Evolutionary conservation across 225 moss, liverwort and hornwort species (phyloP).

Genomic region (Pseudisothecium myosuroides): DNA sequence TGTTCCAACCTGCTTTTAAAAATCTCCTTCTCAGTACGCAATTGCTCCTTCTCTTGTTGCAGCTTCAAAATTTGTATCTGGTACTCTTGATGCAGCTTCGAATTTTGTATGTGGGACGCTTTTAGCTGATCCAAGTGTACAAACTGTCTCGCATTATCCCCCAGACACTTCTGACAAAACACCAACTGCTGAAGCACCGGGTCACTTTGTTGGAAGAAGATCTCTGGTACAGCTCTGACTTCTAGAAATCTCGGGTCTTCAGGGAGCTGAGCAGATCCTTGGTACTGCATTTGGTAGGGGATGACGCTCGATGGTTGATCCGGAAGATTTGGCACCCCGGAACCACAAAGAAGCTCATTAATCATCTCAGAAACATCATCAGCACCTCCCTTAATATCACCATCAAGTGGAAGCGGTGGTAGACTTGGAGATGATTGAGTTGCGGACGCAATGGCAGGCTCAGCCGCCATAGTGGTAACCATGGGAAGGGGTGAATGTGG

Average conservation of each 20-base stretch:
- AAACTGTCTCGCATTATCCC: no score
- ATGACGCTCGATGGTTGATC: no score
- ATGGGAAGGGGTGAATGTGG: not conserved
- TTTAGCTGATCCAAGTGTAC: not conserved
- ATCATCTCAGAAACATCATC: no score
- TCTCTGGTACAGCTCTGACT: not conserved
- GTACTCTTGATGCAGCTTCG: no score
- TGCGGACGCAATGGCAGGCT: not conserved
- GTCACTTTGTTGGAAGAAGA: no score
- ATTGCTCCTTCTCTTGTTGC: not conserved
- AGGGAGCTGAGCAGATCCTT: not conserved
- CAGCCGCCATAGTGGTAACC: no score
- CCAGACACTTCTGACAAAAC: no score
- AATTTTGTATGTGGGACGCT: not conserved
- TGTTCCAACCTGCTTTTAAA: not conserved
- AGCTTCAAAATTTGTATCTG: not conserved
- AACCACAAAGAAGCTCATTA: not conserved
- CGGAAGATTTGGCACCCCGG: not conserved
- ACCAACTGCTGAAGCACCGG: no score
- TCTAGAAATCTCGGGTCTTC: no score
- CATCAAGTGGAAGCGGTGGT: not conserved
- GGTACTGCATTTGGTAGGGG: not conserved
- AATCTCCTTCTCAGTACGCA: not conserved
- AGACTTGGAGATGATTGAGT: no score
- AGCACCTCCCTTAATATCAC: not conserved